Percentiles rank a stretch among this genome's conserved stretches.
phyloP scores from a whole-genome alignment of 768 basidiomycete genomes.

The Psilocybe subaeruginosa region DNA sequence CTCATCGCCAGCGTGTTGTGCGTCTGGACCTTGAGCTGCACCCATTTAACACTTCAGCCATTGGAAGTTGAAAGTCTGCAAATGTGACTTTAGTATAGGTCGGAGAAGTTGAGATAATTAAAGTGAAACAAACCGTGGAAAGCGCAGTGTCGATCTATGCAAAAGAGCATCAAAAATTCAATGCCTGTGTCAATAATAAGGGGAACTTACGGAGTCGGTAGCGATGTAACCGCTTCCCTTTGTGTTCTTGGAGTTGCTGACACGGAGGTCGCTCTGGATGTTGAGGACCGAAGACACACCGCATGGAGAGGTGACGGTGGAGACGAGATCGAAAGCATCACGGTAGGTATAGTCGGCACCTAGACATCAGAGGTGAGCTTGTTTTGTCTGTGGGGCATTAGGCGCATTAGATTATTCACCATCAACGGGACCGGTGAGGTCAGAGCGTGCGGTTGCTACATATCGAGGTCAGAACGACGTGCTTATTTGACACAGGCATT shows the following conservation, averaged over 20 bases:
- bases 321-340: slow-evolving; percentile 27
- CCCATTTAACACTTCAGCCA: slow-evolving; percentile 4
- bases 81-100: neutral
- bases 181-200: neutral
- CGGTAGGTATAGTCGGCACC: slow-evolving; percentile 27
- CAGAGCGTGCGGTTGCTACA: slow-evolving; percentile 25
- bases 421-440: slow-evolving; percentile 22
- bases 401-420: slow-evolving; percentile 6
- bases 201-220: slow-evolving; percentile 23
- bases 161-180: neutral
- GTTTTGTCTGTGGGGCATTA: neutral
- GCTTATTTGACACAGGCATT: neutral
- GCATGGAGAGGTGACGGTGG: slow-evolving; percentile 25
- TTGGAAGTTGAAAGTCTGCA: slow-evolving; percentile 12
- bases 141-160: slow-evolving; percentile 17
- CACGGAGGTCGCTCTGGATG: slow-evolving; percentile 25
- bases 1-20: too few relatives aligned
- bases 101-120: neutral
- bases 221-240: slow-evolving; percentile 26
- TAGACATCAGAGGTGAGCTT: slow-evolving; percentile 1
- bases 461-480: neutral
- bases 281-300: slow-evolving; percentile 26
- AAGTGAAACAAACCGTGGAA: slow-evolving; percentile 2
- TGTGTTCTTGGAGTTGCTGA: slow-evolving; percentile 24
- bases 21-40: too few relatives aligned